Percentiles rank a stretch among this genome's conserved stretches.
phyloP scores from a whole-genome alignment of 2,329 filamentous ascomycete genomes.

The Fusarium globosum region DNA sequence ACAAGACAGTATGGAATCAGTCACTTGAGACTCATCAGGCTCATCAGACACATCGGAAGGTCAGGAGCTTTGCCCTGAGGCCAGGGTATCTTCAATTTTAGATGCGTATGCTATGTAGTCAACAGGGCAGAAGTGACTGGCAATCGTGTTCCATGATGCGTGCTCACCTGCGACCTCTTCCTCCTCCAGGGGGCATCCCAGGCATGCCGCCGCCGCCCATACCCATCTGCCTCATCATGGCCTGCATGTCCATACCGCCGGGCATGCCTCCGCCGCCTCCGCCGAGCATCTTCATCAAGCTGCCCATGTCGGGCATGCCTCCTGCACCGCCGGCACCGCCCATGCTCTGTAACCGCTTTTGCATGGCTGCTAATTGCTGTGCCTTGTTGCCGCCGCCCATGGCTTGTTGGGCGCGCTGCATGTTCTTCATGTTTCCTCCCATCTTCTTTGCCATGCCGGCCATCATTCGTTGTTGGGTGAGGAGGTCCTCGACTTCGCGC shows the following conservation, averaged over 20 bases:
- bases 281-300: slow-evolving; percentile 91
- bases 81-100: not conserved
- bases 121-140: not conserved
- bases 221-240: slow-evolving; percentile 80
- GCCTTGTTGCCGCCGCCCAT: slow-evolving; percentile 92
- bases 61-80: not conserved
- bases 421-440: slow-evolving; percentile 97
- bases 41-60: accelerated
- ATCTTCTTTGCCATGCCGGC: slow-evolving; percentile 99
- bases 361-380: slow-evolving; percentile 96
- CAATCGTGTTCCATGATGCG: not conserved
- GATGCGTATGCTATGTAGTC: not conserved
- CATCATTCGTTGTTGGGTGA: slow-evolving; percentile 99
- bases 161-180: slow-evolving; percentile 46
- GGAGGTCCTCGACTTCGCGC: slow-evolving; percentile 90
- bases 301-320: slow-evolving; percentile 83
- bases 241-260: slow-evolving; percentile 79
- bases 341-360: slow-evolving; percentile 94
- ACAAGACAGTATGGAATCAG: not conserved
- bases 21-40: no score
- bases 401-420: slow-evolving; percentile 91
- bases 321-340: slow-evolving; percentile 76
- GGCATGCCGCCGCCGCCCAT: slow-evolving; percentile 65
- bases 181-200: slow-evolving; percentile 44
- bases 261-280: slow-evolving; percentile 58